Conservation (phyloP, 2,329 filamentous ascomycete species). For the Lachnellula subtilissima region DNA sequence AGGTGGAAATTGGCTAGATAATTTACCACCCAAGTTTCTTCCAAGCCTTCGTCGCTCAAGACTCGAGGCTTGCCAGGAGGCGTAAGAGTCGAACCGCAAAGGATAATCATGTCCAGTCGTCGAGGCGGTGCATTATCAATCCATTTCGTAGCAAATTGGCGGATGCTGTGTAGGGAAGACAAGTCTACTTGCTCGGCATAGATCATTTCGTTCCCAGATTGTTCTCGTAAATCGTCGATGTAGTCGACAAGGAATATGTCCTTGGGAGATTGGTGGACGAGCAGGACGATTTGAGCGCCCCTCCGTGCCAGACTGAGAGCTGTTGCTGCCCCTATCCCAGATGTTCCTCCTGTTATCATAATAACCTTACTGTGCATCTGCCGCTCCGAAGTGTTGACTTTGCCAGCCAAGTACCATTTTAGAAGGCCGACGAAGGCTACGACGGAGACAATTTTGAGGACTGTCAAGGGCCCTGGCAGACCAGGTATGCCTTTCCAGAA, state of each 20-base stretch:
- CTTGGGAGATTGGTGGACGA: slow-evolving; percentile 74
- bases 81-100: slow-evolving; percentile 77
- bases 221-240: slow-evolving; percentile 77
- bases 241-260: slow-evolving; percentile 91
- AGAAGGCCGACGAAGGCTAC: slow-evolving; percentile 50
- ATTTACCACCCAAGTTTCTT: slow-evolving; percentile 90
- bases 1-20: slow-evolving; percentile 95
- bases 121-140: slow-evolving; percentile 91
- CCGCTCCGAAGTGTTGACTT: slow-evolving; percentile 68
- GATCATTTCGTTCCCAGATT: slow-evolving; percentile 78
- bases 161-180: slow-evolving; percentile 80
- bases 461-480: slow-evolving; percentile 34
- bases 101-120: slow-evolving; percentile 81
- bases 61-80: slow-evolving; percentile 57
- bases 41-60: slow-evolving; percentile 72
- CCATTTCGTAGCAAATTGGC: slow-evolving; percentile 94
- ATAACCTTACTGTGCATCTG: slow-evolving; percentile 91
- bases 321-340: slow-evolving; percentile 78
- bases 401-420: slow-evolving; percentile 76
- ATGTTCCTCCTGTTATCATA: slow-evolving; percentile 89
- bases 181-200: slow-evolving; percentile 96
- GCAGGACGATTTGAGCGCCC: slow-evolving; percentile 85
- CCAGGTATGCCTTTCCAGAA: slow-evolving; percentile 21
- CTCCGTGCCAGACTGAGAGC: slow-evolving; percentile 70
- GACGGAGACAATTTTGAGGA: slow-evolving; percentile 49